A percentile compares a stretch with the other conserved stretches of the same genome.
Evolutionary conservation across 768 basidiomycete genomes (phyloP).

Genomic region (Coprinellus micaceus): DNA sequence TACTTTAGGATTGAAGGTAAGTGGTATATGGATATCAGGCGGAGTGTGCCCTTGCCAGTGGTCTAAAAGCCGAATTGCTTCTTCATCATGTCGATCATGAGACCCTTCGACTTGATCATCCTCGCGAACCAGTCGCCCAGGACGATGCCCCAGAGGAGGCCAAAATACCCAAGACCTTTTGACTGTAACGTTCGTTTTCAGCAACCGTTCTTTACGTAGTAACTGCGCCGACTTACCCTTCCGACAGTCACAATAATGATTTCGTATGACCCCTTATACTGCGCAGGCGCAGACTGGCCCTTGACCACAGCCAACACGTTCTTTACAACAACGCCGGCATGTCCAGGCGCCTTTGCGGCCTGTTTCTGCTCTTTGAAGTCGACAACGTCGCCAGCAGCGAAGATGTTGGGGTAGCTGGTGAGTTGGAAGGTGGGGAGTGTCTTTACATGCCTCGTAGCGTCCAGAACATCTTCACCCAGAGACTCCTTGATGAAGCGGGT

Average conservation of each 20-base stretch:
- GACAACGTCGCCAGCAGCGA: constrained; percentile 20
- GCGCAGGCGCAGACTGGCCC: constrained; percentile 4
- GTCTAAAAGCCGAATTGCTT: constrained; percentile 5
- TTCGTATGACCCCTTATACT: constrained; percentile 12
- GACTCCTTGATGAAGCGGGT: constrained; percentile 45
- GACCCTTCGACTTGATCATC: constrained; percentile 12
- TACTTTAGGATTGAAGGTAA: no score
- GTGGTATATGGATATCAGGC: no score
- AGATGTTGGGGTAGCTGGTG: constrained; percentile 15
- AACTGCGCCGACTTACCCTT: constrained; percentile 2
- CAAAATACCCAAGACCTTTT: constrained; percentile 9
- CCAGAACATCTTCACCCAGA: constrained; percentile 29
- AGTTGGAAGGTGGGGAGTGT: constrained; percentile 38
- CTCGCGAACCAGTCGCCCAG: constrained; percentile 11
- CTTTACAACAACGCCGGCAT: constrained; percentile 12
- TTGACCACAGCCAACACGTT: constrained; percentile 14
- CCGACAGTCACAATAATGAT: constrained; percentile 10
- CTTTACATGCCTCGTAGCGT: constrained; percentile 35
- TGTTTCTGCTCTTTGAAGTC: constrained; percentile 20
- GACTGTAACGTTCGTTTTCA: neutral
- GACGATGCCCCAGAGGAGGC: constrained; percentile 10
- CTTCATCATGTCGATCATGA: constrained; percentile 8
- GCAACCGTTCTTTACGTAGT: neutral
- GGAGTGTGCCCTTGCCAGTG: no score
- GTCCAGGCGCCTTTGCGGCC: constrained; percentile 14